These are phyloP conservation scores for Chaetomidium leptoderma DNA, from an alignment of 495 filamentous ascomycete genomes.

Conservation along the genomic window DNA sequence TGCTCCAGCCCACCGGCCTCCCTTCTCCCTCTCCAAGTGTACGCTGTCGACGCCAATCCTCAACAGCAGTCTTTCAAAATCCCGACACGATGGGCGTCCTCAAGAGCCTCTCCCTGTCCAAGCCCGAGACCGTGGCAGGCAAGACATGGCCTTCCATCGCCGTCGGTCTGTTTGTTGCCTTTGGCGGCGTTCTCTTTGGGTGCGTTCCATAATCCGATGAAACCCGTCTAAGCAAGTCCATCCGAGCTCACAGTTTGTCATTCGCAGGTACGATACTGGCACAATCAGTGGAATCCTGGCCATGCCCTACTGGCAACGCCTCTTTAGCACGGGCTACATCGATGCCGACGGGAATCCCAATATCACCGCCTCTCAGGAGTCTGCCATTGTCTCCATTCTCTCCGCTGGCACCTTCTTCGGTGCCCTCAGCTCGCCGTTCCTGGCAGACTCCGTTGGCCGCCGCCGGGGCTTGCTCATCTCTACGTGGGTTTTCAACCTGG, in stretches of 20 bases:
- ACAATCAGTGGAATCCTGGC: conserved; percentile 82
- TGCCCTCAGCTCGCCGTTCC: conserved; percentile 62
- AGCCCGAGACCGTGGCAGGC: conserved; percentile 2
- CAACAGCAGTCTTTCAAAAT: background rate
- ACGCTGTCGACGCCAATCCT: no score
- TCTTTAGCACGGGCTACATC: conserved; percentile 61
- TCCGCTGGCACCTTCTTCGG: conserved; percentile 89
- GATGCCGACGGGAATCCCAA: conserved; percentile 51
- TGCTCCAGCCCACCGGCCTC: no score
- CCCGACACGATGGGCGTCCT: background rate
- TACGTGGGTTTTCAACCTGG: conserved; percentile 65
- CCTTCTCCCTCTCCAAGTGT: no score
- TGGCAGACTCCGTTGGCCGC: conserved; percentile 72
- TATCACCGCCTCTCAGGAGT: conserved; percentile 58
- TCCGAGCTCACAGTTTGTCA: background rate
- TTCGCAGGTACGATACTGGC: conserved; percentile 62
- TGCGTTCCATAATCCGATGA: background rate
- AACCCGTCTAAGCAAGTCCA: background rate
- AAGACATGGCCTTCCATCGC: conserved; percentile 61
- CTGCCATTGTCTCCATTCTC: conserved; percentile 77
- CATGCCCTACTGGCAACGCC: conserved; percentile 68
- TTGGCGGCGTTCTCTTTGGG: conserved; percentile 84
- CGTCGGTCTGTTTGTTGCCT: conserved; percentile 72
- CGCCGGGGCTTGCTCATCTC: conserved; percentile 64
- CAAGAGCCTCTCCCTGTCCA: background rate